These are phyloP conservation scores for Takashimella tepidaria DNA, from an alignment of 1,284 basidiomycete genomes.

Conservation along the genomic window DNA sequence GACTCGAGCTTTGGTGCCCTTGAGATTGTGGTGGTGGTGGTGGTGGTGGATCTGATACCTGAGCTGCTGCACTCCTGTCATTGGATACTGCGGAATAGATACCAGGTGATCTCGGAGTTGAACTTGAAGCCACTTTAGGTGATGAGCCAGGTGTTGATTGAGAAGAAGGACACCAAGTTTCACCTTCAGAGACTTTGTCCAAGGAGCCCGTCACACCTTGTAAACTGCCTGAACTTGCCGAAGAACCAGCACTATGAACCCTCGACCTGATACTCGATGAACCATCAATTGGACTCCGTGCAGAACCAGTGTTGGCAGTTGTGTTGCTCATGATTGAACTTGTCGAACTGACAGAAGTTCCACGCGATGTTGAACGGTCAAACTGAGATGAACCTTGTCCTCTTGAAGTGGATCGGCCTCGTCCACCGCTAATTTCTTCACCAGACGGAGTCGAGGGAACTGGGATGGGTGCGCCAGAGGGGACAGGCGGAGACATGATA, in stretches of 20 bases:
- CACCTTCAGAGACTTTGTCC: conserved; percentile 26
- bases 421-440: conserved; percentile 20
- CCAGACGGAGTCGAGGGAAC: not conserved
- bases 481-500: not conserved
- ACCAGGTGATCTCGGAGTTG: too few species aligned
- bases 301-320: not conserved
- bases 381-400: conserved; percentile 23
- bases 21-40: too few species aligned
- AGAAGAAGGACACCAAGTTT: too few species aligned
- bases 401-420: conserved; percentile 33
- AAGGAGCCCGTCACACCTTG: not conserved
- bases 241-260: not conserved
- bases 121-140: too few species aligned
- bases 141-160: too few species aligned
- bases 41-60: too few species aligned
- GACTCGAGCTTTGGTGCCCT: too few species aligned
- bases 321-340: conserved; percentile 9
- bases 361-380: conserved; percentile 33
- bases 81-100: too few species aligned
- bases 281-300: not conserved
- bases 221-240: too few species aligned
- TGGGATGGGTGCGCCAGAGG: not conserved
- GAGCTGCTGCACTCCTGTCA: too few species aligned
- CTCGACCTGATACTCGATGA: not conserved
- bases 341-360: conserved; percentile 26